Percentiles rank a stretch among this genome's conserved stretches.
Evolutionary conservation across 352 stramenopile species (phyloP).

Genomic region (Globisporangium emineosum): DNA sequence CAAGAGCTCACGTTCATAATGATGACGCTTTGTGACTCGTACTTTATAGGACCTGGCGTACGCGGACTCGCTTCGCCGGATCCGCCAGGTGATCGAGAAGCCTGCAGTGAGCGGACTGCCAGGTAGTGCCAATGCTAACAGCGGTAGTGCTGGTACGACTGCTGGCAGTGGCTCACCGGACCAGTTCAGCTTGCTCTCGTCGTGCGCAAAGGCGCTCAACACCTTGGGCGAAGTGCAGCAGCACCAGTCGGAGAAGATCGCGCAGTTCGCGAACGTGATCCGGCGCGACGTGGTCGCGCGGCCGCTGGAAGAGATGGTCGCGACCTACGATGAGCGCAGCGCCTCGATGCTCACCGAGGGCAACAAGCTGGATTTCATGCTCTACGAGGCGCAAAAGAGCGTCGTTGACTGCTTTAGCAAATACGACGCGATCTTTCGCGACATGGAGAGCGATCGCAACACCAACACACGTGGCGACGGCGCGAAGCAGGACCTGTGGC

Average conservation of each 20-base stretch:
- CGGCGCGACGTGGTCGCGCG: conserved; percentile 65
- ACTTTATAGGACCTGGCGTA: conserved; percentile 63
- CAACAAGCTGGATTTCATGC: conserved; percentile 43
- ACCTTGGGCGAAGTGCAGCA: conserved; percentile 69
- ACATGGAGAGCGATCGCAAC: conserved; percentile 44
- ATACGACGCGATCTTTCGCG: conserved; percentile 56
- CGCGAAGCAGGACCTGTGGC: conserved; percentile 54
- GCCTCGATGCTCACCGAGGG: conserved; percentile 52
- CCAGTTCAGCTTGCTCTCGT: conserved; percentile 29
- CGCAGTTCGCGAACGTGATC: conserved; percentile 69
- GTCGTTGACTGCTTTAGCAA: conserved; percentile 56
- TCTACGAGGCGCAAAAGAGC: conserved; percentile 53
- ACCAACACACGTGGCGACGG: conserved; percentile 14
- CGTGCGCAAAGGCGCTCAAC: conserved; percentile 57
- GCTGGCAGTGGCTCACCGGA: neutral
- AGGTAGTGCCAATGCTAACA: neutral
- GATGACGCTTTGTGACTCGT: neutral
- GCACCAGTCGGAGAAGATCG: conserved; percentile 72
- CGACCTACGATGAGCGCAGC: conserved; percentile 58
- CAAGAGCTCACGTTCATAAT: neutral
- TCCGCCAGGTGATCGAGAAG: conserved; percentile 52
- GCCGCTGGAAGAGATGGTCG: conserved; percentile 72
- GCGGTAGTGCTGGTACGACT: neutral
- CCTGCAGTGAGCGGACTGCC: conserved; percentile 9
- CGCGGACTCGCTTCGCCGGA: conserved; percentile 61